These are phyloP conservation scores for Lepiota brunneoincarnata DNA, from an alignment of 768 basidiomycete genomes.

Conservation along the genomic window DNA sequence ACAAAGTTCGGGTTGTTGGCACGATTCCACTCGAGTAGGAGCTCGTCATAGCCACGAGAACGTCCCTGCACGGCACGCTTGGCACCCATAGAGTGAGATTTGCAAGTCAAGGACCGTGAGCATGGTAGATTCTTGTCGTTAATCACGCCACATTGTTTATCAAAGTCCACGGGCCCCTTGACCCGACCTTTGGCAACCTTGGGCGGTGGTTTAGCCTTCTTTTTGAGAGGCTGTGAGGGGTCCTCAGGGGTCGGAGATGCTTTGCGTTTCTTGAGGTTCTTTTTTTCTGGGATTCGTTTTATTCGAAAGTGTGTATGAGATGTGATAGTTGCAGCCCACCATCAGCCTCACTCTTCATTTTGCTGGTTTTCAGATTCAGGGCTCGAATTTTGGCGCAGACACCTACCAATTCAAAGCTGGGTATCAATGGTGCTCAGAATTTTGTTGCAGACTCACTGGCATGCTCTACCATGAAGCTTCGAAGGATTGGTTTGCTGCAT, in stretches of 20 bases:
- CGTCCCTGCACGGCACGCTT: slow-evolving; percentile 91
- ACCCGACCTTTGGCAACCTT: slow-evolving; percentile 77
- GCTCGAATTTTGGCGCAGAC: slow-evolving; percentile 61
- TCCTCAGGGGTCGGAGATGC: slow-evolving; percentile 72
- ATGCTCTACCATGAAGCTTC: slow-evolving; percentile 75
- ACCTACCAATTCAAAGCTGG: slow-evolving; percentile 32
- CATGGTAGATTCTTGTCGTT: slow-evolving; percentile 93
- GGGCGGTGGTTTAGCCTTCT: slow-evolving; percentile 67
- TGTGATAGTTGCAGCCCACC: slow-evolving; percentile 24
- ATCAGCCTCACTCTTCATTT: slow-evolving; percentile 54
- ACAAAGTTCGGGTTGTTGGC: slow-evolving; percentile 86
- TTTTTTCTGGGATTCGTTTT: slow-evolving; percentile 27
- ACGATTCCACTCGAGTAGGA: slow-evolving; percentile 90
- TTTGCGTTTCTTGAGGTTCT: slow-evolving; percentile 74
- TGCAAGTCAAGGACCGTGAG: slow-evolving; percentile 94
- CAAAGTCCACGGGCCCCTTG: slow-evolving; percentile 86
- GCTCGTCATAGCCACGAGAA: slow-evolving; percentile 77
- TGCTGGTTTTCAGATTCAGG: slow-evolving; percentile 49
- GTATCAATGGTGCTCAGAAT: neutral
- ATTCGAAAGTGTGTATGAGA: neutral
- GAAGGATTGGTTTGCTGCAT: slow-evolving; percentile 78
- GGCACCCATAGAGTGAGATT: slow-evolving; percentile 96
- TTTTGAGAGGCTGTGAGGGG: slow-evolving; percentile 64
- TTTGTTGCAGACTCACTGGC: slow-evolving; percentile 42
- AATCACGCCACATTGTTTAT: slow-evolving; percentile 95